Conservation (phyloP, 2,329 filamentous ascomycete genomes). For the Fusarium luffae region DNA sequence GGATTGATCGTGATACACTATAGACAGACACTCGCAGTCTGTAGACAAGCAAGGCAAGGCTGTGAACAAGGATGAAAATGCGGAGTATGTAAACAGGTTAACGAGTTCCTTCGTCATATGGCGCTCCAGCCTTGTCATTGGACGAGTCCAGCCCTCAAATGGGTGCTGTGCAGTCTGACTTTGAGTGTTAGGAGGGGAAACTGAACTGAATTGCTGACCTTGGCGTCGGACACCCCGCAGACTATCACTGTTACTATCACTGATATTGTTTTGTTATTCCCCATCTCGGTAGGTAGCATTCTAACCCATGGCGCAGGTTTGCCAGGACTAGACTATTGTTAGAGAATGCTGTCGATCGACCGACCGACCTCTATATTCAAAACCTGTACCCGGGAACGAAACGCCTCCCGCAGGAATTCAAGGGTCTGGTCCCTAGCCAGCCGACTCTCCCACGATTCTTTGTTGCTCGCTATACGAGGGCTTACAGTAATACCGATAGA, state of each 20-base stretch:
- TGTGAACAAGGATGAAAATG: slow-evolving; percentile 32
- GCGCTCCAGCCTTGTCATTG: slow-evolving; percentile 22
- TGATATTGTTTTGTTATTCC: background rate
- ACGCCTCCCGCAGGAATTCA: slow-evolving; percentile 35
- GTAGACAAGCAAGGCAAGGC: slow-evolving; percentile 1
- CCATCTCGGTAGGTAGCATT: slow-evolving; percentile 28
- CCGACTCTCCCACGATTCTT: background rate
- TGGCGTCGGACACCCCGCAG: slow-evolving; percentile 37
- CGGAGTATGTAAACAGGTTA: slow-evolving; percentile 31
- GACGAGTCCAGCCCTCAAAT: background rate
- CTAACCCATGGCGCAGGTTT: background rate
- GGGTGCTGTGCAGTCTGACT: slow-evolving; percentile 17
- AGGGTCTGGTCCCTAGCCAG: slow-evolving; percentile 26
- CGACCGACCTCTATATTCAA: slow-evolving; percentile 8
- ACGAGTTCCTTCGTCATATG: slow-evolving; percentile 18
- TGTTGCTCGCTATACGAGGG: background rate
- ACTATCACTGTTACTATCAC: slow-evolving; percentile 6
- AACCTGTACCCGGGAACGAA: slow-evolving; percentile 19
- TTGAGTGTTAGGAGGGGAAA: slow-evolving; percentile 17
- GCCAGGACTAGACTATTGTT: slow-evolving; percentile 6
- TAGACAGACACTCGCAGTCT: background rate
- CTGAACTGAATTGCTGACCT: slow-evolving; percentile 14
- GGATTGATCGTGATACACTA: slow-evolving; percentile 11
- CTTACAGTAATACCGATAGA: slow-evolving; percentile 1
- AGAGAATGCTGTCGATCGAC: slow-evolving; percentile 32